These are phyloP conservation scores for Aspergillus glaucus DNA, from an alignment of 2,329 filamentous ascomycete genomes.

Conservation along the genomic window DNA sequence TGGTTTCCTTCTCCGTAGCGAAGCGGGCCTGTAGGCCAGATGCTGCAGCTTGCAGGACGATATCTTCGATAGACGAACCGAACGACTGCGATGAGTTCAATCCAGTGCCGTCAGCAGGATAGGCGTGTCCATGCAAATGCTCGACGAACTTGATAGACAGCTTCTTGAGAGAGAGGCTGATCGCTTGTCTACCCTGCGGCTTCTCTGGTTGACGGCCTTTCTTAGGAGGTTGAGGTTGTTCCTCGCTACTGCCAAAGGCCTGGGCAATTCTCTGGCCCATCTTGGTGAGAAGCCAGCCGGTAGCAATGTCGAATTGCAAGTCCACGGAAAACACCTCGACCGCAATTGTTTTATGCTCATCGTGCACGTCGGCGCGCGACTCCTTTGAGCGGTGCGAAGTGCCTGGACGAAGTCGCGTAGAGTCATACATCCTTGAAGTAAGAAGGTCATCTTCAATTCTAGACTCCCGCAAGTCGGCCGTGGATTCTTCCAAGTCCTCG, in stretches of 20 bases:
- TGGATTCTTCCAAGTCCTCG: constrained; percentile 16
- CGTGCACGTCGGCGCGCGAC: constrained; percentile 1
- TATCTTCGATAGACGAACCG: constrained; percentile 21
- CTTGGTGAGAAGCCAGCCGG: constrained; percentile 36
- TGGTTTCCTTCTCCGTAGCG: constrained; percentile 12
- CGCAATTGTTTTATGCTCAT: constrained; percentile 14
- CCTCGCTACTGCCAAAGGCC: constrained; percentile 11
- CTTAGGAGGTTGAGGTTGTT: constrained; percentile 3
- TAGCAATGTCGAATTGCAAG: constrained; percentile 35
- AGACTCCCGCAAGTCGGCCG: constrained; percentile 15
- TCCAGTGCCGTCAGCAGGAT: constrained; percentile 12
- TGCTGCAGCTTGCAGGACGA: constrained; percentile 26
- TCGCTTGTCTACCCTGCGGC: constrained; percentile 5
- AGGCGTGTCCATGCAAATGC: constrained; percentile 25
- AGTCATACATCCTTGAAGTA: constrained; percentile 17
- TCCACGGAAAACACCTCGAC: constrained; percentile 27
- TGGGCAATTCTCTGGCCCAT: constrained; percentile 26
- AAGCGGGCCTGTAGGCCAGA: constrained; percentile 22
- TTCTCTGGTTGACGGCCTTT: constrained; percentile 6
- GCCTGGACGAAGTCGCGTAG: constrained; percentile 14
- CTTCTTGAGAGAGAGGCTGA: constrained; percentile 23
- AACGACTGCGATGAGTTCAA: constrained; percentile 12
- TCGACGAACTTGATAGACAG: constrained; percentile 34
- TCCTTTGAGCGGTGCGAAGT: constrained; percentile 7
- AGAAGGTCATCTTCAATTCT: constrained; percentile 17